phyloP scores from a whole-genome alignment of 2,329 filamentous ascomycete genomes.

The Triangularia verruculosa region DNA sequence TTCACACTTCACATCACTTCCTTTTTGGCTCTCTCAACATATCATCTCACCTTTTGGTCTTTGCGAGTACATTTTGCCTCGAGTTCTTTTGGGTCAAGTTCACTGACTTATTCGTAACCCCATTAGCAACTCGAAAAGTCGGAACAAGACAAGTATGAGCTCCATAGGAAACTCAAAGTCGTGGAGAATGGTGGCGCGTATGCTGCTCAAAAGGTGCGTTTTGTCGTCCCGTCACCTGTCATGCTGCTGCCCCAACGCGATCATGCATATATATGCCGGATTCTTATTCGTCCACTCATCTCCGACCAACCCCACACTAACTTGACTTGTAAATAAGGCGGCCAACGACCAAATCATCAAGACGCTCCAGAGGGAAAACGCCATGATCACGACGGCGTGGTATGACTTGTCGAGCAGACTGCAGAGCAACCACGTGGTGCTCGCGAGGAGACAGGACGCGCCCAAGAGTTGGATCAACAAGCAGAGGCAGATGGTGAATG shows the following conservation, averaged over 20 bases:
- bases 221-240: conserved; percentile 4
- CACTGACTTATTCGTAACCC: conserved; percentile 25
- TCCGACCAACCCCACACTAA: background rate
- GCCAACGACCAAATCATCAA: conserved; percentile 56
- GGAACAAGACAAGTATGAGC: conserved; percentile 54
- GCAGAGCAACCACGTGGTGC: conserved; percentile 77
- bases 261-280: background rate
- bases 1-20: background rate
- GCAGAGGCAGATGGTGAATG: conserved; percentile 70
- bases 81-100: background rate
- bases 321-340: conserved; percentile 38
- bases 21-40: background rate
- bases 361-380: conserved; percentile 73
- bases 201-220: conserved; percentile 52
- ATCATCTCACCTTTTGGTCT: background rate
- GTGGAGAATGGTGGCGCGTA: conserved; percentile 48
- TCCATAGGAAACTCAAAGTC: conserved; percentile 54
- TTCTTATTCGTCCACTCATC: background rate
- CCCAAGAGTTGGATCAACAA: conserved; percentile 82
- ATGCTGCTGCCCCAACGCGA: background rate
- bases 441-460: conserved; percentile 70
- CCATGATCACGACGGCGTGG: conserved; percentile 79
- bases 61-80: background rate
- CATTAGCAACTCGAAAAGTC: conserved; percentile 56
- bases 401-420: conserved; percentile 76